These are phyloP conservation scores for Rostrohypoxylon terebratum DNA, from an alignment of 495 filamentous ascomycete genomes.

Conservation along the genomic window DNA sequence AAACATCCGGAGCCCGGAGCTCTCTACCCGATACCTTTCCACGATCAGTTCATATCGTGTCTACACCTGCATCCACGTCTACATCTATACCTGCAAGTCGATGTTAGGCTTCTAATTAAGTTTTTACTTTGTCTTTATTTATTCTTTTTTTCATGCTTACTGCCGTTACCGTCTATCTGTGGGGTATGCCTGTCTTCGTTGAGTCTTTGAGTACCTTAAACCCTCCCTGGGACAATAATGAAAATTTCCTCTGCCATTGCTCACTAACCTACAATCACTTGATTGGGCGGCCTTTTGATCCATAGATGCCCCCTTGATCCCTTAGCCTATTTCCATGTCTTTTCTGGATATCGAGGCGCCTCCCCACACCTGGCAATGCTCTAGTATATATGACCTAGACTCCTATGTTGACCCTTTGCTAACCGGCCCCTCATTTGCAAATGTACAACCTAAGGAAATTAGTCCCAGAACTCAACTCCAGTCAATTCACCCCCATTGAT, in stretches of 20 bases:
- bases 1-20: too few relatives aligned
- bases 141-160: conserved; percentile 37
- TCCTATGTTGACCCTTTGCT: conserved; percentile 38
- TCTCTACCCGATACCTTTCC: too few relatives aligned
- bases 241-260: conserved; percentile 17
- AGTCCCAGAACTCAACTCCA: conserved; percentile 18
- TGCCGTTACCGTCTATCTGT: conserved; percentile 39
- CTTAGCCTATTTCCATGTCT: conserved; percentile 26
- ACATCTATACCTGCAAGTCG: not conserved
- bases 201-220: conserved; percentile 18
- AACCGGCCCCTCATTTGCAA: conserved; percentile 12
- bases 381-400: conserved; percentile 45
- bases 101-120: not conserved
- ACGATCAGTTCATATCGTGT: too few relatives aligned
- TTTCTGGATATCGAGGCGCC: conserved; percentile 38
- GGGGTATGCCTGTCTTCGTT: conserved; percentile 39
- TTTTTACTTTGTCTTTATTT: conserved; percentile 47
- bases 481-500: conserved; percentile 25
- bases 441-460: conserved; percentile 39
- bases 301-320: conserved; percentile 19
- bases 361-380: conserved; percentile 40
- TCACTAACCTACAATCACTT: conserved; percentile 32
- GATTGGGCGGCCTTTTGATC: conserved; percentile 17
- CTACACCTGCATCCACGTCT: not conserved
- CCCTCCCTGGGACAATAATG: conserved; percentile 36